A percentile compares a stretch with the other conserved stretches of the same genome.
Evolutionary conservation across 371 early-diverging fungal genomes (phyloP).

Genomic region (Zychaea mexicana): DNA sequence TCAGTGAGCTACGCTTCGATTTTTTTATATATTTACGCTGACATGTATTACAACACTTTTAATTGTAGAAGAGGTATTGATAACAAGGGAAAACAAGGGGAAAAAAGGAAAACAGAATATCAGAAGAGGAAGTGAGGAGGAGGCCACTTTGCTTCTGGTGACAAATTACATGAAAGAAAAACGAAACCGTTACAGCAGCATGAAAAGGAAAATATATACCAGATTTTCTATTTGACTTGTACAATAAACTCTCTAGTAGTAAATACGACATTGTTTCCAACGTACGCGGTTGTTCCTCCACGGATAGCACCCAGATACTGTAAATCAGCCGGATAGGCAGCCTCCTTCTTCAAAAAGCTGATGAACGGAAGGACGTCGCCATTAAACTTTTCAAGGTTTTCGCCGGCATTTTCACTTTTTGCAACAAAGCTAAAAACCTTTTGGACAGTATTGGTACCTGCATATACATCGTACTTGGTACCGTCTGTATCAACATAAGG

Average conservation of each 20-base stretch:
- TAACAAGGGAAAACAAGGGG: too few species aligned
- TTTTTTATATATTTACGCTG: too few species aligned
- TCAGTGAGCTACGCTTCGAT: too few species aligned
- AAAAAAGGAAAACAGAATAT: too few species aligned
- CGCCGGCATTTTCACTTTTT: too few species aligned
- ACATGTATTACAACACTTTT: too few species aligned
- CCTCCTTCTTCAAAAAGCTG: slow-evolving; percentile 3
- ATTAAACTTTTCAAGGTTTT: slow-evolving; percentile 1
- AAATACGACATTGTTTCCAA: slow-evolving; percentile 8
- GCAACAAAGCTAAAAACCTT: slow-evolving; percentile 23
- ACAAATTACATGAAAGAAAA: too few species aligned
- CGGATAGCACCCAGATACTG: slow-evolving; percentile 19
- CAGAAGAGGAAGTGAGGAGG: too few species aligned
- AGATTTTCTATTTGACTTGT: not conserved
- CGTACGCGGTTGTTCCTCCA: slow-evolving; percentile 23
- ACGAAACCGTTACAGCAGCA: too few species aligned
- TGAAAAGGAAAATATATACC: too few species aligned
- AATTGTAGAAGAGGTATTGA: too few species aligned
- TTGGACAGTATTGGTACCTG: slow-evolving; percentile 17
- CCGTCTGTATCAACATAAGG: slow-evolving; percentile 3
- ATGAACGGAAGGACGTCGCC: slow-evolving; percentile 14
- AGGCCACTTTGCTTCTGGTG: too few species aligned
- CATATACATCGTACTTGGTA: slow-evolving; percentile 9
- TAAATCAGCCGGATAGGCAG: slow-evolving; percentile 5
- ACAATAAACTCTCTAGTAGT: not conserved